A percentile compares a stretch with the other conserved stretches of the same genome.
These are phyloP conservation scores for Boletus smithii DNA, from an alignment of 1,284 basidiomycete species.

Conservation along the genomic window DNA sequence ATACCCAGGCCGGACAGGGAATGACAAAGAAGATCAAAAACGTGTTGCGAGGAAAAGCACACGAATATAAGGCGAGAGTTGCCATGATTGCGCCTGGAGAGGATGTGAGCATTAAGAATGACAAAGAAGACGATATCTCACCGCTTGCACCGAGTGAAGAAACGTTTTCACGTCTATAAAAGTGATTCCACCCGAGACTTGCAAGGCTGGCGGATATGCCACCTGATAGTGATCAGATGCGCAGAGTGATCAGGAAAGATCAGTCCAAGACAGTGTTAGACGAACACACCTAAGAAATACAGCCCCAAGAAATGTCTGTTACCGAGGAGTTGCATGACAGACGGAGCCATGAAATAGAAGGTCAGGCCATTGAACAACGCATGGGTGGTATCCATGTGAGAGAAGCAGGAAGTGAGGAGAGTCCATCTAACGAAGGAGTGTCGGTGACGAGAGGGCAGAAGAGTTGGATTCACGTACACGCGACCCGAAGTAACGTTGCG, in stretches of 20 bases:
- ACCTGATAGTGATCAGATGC: constrained; percentile 40
- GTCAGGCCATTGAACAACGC: constrained; percentile 78
- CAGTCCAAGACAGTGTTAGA: neutral
- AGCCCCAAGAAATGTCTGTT: constrained; percentile 68
- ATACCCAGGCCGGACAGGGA: constrained; percentile 81
- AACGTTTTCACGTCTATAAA: constrained; percentile 42
- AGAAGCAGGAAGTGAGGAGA: constrained; percentile 71
- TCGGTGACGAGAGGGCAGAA: constrained; percentile 5
- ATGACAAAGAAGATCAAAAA: constrained; percentile 83
- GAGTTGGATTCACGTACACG: constrained; percentile 45
- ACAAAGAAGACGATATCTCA: constrained; percentile 30
- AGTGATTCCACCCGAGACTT: constrained; percentile 56
- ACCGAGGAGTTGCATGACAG: constrained; percentile 68
- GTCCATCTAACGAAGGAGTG: constrained; percentile 63
- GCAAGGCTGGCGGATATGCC: constrained; percentile 61
- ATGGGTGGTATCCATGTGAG: constrained; percentile 62
- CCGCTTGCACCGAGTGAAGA: constrained; percentile 74
- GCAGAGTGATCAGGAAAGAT: neutral
- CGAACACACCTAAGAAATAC: constrained; percentile 64
- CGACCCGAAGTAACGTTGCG: constrained; percentile 67
- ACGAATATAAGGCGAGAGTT: constrained; percentile 69
- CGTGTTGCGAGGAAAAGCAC: constrained; percentile 61
- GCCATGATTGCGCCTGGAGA: constrained; percentile 69
- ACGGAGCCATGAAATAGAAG: constrained; percentile 76
- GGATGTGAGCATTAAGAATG: constrained; percentile 1